Conservation (phyloP, 2,329 filamentous ascomycete species). For the Colletotrichum viniferum region DNA sequence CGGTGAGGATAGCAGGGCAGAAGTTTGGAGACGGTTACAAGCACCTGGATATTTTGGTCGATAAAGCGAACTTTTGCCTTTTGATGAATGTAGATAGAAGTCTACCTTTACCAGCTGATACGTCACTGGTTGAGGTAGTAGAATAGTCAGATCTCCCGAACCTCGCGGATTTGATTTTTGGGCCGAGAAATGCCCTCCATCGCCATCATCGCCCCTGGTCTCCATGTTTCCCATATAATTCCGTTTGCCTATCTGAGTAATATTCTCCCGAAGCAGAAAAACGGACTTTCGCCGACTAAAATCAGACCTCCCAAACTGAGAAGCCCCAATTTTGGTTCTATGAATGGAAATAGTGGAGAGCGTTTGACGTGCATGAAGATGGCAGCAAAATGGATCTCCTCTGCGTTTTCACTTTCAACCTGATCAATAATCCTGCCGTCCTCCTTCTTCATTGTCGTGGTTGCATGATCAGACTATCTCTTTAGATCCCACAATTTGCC, state of each 20-base stretch:
- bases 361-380: neutral
- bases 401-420: neutral
- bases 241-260: neutral
- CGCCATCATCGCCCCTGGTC: neutral
- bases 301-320: neutral
- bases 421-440: neutral
- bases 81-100: neutral
- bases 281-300: neutral
- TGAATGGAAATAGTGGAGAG: neutral
- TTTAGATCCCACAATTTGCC: neutral
- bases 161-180: neutral
- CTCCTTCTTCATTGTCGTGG: neutral
- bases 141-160: neutral
- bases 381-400: neutral
- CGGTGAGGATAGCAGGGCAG: neutral
- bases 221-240: neutral
- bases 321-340: neutral
- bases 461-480: neutral
- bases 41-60: neutral
- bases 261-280: neutral
- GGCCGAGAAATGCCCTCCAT: neutral
- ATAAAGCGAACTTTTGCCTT: neutral
- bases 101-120: neutral
- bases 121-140: neutral
- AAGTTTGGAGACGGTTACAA: neutral